phyloP scores from a whole-genome alignment of 352 stramenopile species.

The Pythium aristosporum region DNA sequence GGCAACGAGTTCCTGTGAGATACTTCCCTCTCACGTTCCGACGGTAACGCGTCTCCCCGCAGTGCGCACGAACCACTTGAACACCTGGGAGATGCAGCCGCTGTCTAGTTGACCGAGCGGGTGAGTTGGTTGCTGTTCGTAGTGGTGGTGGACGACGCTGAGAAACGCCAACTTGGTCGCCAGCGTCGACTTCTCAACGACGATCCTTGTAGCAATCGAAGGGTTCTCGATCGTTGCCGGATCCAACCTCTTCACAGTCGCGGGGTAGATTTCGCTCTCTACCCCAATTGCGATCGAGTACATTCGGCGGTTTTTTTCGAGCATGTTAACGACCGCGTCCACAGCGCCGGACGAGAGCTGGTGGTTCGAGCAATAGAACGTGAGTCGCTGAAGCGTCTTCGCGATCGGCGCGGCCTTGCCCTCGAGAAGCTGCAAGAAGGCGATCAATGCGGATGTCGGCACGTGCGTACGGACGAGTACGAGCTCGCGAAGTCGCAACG shows the following conservation, averaged over 20 bases:
- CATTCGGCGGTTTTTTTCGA: neutral
- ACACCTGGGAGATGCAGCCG: neutral
- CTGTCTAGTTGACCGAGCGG: neutral
- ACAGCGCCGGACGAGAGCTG: neutral
- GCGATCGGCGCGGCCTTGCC: slow-evolving; percentile 2
- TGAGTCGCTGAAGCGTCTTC: neutral
- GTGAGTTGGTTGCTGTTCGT: neutral
- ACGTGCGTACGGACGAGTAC: neutral
- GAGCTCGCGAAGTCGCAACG: neutral
- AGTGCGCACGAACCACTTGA: neutral
- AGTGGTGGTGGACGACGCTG: neutral
- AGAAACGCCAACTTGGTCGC: slow-evolving; percentile 4
- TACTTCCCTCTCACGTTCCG: too few relatives aligned
- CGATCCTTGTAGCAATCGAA: too few relatives aligned
- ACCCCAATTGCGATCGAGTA: slow-evolving; percentile 3
- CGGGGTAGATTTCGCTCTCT: neutral
- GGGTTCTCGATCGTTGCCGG: too few relatives aligned
- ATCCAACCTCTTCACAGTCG: neutral
- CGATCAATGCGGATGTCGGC: neutral
- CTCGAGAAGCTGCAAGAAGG: neutral
- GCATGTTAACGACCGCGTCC: slow-evolving; percentile 1
- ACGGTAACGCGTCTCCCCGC: neutral
- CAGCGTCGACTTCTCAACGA: neutral
- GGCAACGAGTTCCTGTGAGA: too few relatives aligned
- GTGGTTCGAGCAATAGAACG: neutral